Evolutionary conservation across 2,329 filamentous ascomycete species (phyloP).

Genomic region (Ophiostoma sp.): DNA sequence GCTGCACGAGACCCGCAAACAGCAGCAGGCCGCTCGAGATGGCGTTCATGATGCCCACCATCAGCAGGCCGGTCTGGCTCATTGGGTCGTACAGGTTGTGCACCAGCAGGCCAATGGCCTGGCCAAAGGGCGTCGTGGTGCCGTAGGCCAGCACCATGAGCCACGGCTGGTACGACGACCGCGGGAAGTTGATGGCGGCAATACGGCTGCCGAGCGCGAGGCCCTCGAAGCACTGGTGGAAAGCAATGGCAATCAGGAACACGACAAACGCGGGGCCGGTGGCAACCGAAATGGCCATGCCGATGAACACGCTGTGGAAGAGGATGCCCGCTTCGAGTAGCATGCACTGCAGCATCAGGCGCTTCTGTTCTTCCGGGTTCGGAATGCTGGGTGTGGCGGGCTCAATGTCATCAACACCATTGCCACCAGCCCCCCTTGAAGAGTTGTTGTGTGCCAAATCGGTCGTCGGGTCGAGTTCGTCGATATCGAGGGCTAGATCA

Average conservation of each 20-base stretch:
- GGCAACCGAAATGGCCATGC: conserved; percentile 78
- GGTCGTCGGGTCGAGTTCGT: conserved; percentile 48
- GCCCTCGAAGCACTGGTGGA: conserved; percentile 86
- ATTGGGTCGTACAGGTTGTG: conserved; percentile 76
- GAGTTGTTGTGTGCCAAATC: conserved; percentile 5
- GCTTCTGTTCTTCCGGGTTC: conserved; percentile 55
- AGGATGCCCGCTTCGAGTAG: conserved; percentile 78
- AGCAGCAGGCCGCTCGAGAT: conserved; percentile 74
- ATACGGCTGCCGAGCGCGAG: conserved; percentile 81
- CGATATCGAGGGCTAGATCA: conserved; percentile 55
- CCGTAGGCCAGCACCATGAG: conserved; percentile 75
- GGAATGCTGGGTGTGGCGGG: conserved; percentile 30
- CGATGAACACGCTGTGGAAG: conserved; percentile 75
- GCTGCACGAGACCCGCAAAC: conserved; percentile 77
- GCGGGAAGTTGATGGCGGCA: conserved; percentile 73
- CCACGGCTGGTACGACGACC: conserved; percentile 70
- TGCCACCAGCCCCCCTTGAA: not conserved
- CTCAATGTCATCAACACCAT: conserved; percentile 22
- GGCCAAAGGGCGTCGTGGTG: conserved; percentile 72
- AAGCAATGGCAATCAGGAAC: conserved; percentile 72
- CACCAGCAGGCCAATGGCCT: conserved; percentile 72
- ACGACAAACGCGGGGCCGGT: conserved; percentile 75
- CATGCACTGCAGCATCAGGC: conserved; percentile 69
- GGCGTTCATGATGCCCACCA: conserved; percentile 84
- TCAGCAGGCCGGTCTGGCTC: conserved; percentile 68